Percentiles rank a stretch among this genome's conserved stretches.
Evolutionary conservation across 495 filamentous ascomycete genomes (phyloP).

Genomic region (Talaromyces adpressus): DNA sequence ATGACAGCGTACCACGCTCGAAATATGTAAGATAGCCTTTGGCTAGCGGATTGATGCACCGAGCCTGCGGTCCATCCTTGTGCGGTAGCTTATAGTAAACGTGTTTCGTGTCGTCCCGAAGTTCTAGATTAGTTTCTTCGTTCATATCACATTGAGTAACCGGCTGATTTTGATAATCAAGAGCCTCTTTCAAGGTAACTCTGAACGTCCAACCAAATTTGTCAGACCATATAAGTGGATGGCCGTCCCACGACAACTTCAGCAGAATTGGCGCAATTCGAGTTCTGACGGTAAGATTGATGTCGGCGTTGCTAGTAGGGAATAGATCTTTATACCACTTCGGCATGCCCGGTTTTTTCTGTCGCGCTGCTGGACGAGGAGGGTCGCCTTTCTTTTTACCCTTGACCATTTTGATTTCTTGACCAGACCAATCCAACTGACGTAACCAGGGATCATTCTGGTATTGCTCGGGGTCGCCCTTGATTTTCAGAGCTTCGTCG

Average conservation of each 20-base stretch:
- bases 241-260: constrained; percentile 77
- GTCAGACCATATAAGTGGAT: constrained; percentile 89
- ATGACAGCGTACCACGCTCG: constrained; percentile 78
- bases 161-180: constrained; percentile 60
- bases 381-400: constrained; percentile 79
- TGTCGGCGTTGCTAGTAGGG: constrained; percentile 49
- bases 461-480: constrained; percentile 59
- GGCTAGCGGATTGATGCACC: constrained; percentile 79
- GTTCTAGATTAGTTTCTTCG: constrained; percentile 57
- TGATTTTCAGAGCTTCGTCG: constrained; percentile 66
- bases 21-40: constrained; percentile 89
- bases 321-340: constrained; percentile 95
- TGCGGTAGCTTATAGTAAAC: constrained; percentile 92
- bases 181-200: constrained; percentile 56
- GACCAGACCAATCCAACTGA: constrained; percentile 93
- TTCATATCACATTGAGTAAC: constrained; percentile 67
- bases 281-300: constrained; percentile 79
- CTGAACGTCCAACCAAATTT: constrained; percentile 88
- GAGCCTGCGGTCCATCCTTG: constrained; percentile 81
- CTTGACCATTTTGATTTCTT: constrained; percentile 86
- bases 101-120: constrained; percentile 59
- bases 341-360: constrained; percentile 93
- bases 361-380: constrained; percentile 66
- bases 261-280: constrained; percentile 83
- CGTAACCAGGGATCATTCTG: constrained; percentile 77